Base-by-base conservation (phyloP, 2,329 filamentous ascomycete species). In the Coniochaeta sp. region DNA sequence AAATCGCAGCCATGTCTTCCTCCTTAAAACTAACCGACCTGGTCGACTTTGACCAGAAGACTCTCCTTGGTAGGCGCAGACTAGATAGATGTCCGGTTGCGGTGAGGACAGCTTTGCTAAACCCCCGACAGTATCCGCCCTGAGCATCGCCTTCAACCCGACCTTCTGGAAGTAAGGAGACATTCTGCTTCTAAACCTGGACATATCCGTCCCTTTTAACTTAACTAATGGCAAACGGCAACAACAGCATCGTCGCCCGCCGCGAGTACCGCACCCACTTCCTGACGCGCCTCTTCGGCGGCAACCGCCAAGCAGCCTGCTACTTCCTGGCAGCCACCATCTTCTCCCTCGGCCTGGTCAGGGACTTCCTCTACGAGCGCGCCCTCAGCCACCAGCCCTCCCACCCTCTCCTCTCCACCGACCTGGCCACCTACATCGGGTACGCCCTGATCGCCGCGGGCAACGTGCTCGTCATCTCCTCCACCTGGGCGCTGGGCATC, bases 91-190 rank as follows among this genome's bases (percentile, higher is more conserved):
- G 9, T 52, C 47, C 47, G 47, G 47, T 31, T 52, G 12, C 47
- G 47, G 26, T 31, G 22, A 28, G 11, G 47, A 52, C 47, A 52
- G 24, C 47, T 28, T 47, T 52, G 59, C 66, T 69, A 59, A n/a
- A 69, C 62, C 55, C 28, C 22, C 11, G 59, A 61, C 66, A 96
- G 93, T 95, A 67, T 90, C 91, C 67, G 90, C 88, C 56, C 82
- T 81, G 60, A 84, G 90, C 59, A 96, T 99, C 76, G 83, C 88
- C 57, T 98, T 99, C 77, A 99, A 99, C 76, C 95, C 95, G 24
- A 88, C 95, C n/a, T 98, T 97, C 76, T 99, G 95, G 95, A 99
- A 99, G 93, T 96, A 82, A 81, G 90, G 14, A 12, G 14, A 36
- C 34, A 3, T 14, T 3, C 34, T 14, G 8, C 34, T 14, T 12